Conservation (phyloP, 768 basidiomycete species). For the Erythrobasidium yunnanense region DNA sequence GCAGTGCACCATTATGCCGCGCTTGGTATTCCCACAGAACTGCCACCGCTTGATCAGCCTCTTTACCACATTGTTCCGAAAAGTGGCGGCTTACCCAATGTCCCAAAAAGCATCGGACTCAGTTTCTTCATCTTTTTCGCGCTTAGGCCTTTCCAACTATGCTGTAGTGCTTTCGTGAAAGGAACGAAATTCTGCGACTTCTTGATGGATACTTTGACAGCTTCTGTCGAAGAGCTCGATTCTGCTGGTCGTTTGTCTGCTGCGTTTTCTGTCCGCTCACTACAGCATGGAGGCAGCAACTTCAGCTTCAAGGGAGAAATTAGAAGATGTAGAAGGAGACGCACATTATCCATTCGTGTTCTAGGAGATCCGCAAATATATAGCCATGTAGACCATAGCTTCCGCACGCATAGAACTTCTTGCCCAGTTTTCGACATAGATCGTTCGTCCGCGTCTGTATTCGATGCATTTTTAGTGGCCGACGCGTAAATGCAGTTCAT, state of each 20-base stretch:
- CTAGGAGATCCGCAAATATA: constrained; percentile 83
- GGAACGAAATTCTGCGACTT: constrained; percentile 45
- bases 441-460: constrained; percentile 65
- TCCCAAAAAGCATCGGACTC: constrained; percentile 48
- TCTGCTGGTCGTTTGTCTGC: constrained; percentile 13
- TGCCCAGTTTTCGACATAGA: constrained; percentile 60
- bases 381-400: constrained; percentile 83
- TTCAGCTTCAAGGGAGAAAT: neutral
- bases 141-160: constrained; percentile 60
- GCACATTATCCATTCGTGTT: constrained; percentile 79
- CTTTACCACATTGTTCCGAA: constrained; percentile 48
- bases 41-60: constrained; percentile 42
- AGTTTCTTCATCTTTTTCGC: constrained; percentile 61
- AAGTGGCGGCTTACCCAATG: constrained; percentile 52
- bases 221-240: constrained; percentile 26
- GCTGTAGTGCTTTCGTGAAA: constrained; percentile 53
- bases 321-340: constrained; percentile 40
- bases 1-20: constrained; percentile 1
- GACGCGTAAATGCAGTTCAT: constrained; percentile 5
- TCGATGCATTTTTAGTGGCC: constrained; percentile 16
- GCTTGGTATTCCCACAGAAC: constrained; percentile 41
- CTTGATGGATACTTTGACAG: constrained; percentile 29
- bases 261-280: constrained; percentile 23
- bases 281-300: neutral
- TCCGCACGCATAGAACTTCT: constrained; percentile 82